A percentile compares a stretch with the other conserved stretches of the same genome.
Evolutionary conservation across 306 rosid species (phyloP).

Genomic region (Inga leiocalycina): DNA sequence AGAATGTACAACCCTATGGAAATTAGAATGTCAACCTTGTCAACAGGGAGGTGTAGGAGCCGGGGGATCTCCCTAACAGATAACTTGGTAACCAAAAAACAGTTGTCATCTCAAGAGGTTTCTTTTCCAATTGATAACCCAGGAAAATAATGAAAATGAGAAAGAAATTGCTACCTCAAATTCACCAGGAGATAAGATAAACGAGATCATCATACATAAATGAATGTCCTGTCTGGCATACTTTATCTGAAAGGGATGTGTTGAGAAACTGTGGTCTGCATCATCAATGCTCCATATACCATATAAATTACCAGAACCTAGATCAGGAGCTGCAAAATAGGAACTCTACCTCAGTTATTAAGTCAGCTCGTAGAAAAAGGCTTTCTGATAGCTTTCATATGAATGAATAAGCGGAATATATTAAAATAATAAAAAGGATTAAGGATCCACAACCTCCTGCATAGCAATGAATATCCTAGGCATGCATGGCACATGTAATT

Average conservation of each 20-base stretch:
- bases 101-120: conserved; percentile 16
- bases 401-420: background rate
- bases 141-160: conserved; percentile 17
- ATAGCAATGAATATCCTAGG: background rate
- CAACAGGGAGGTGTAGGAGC: background rate
- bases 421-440: background rate
- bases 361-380: conserved; percentile 3
- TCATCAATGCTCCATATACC: conserved; percentile 94
- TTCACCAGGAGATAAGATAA: conserved; percentile 59
- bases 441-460: background rate
- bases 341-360: conserved; percentile 25
- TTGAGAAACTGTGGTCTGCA: conserved; percentile 87
- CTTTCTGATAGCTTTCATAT: conserved; percentile 1
- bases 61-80: conserved; percentile 1
- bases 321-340: conserved; percentile 71
- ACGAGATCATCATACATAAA: conserved; percentile 80
- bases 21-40: conserved; percentile 21
- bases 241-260: conserved; percentile 86
- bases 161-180: conserved; percentile 61
- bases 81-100: conserved; percentile 9
- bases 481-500: background rate
- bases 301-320: conserved; percentile 52
- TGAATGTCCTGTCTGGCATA: conserved; percentile 86
- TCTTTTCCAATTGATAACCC: background rate
- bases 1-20: background rate